Base-by-base conservation (phyloP, 257 asterid genomes). In the Phtheirospermum japonicum region DNA sequence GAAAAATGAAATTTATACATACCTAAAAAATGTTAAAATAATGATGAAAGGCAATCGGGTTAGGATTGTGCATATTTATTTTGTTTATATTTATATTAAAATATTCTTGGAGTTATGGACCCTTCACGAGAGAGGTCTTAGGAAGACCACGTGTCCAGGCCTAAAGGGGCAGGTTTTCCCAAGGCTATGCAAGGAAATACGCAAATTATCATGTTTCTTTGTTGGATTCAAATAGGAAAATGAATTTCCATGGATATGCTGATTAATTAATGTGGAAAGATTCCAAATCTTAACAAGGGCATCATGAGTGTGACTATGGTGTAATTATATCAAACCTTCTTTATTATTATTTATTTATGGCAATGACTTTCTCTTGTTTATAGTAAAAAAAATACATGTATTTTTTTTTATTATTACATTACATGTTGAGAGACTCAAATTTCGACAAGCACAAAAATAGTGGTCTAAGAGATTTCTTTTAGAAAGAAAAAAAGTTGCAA, bases 31-130 rank as follows among this genome's bases (percentile, higher is more conserved):
- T 4, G 32, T 10, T 30, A 31, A 9, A 40, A 9, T 4, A 12
- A 40, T 42, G 49, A 42, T 42, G 49, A 42, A 42, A 42, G 18
- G 49, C 49, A 55, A 45, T 53, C 18, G 14, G 36, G 17, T 48
- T 42, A 49, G 46, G 54, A 8, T 70, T 61, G 63, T 57, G 63
- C 55, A 63, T 49, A 31, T 18, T 42, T 42, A 17, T 1, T 5
- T 5, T 33, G 9, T 5, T 54, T 40, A 40, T 40, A 40, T 40
- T 40, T 40, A 42, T 42, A 42, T 10, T 0, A 13, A 57, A 26
- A 40, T 28, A 66, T 60, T 54, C 40, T 26, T 17, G 50, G 49
- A n/a, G n/a, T n/a, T 32, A 16, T 58, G 73, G 66, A 74, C 71
- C 77, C 73, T 75, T 58, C 67, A 23, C 28, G 28, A 23, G 11